Base-by-base conservation (phyloP, 2,329 filamentous ascomycete species). In the Cytospora chrysosperma region DNA sequence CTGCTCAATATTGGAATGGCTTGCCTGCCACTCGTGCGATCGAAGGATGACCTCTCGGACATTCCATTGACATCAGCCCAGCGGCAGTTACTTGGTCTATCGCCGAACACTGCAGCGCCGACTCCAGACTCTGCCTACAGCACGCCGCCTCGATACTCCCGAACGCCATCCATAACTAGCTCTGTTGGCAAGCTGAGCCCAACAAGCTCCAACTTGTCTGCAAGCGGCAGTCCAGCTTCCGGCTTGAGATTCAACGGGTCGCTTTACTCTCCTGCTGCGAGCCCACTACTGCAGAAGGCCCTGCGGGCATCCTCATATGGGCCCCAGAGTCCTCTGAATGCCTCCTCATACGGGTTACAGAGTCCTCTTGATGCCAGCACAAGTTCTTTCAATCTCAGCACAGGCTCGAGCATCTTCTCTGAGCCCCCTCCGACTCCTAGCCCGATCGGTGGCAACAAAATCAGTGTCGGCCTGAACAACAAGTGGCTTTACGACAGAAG, bases 401-500 rank as follows among this genome's bases (percentile, higher is more conserved):
- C 75, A 27, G 75, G 78, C 4, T 76, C 78, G 47, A 82, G 79
- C 62, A 57, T 76, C 63, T 85, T 87, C 67, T 75, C 80, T 24
- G 85, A 85, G n/a, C 78, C 77, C 1, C 86, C 89, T 1, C 81
- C 84, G 17, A 88, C 89, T 21, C 90, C 91, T 1, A 93, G 88
- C 67, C 90, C 91, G 0, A 54, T 78, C 7, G 77, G 32, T 13
- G 32, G 84, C 43, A 92, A 90, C 78, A 84, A 87, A 62, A 88
- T 88, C 50, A 93, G 86, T 68, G 86, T 96, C 59, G 87, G 88
- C 0, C 73, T 97, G 72, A 97, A 94, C 76, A 97, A 88, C 78
- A 96, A 95, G 78, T 98, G 94, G 94, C 76, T 97, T 65, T 98
- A 97, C 73, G 92, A 97, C 76, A 91, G 88, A 77, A 89, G 90